A percentile compares a stretch with the other conserved stretches of the same genome.
Evolutionary conservation across 371 early-diverging fungal species (phyloP).

Genomic region (Lichtheimia corymbifera): DNA sequence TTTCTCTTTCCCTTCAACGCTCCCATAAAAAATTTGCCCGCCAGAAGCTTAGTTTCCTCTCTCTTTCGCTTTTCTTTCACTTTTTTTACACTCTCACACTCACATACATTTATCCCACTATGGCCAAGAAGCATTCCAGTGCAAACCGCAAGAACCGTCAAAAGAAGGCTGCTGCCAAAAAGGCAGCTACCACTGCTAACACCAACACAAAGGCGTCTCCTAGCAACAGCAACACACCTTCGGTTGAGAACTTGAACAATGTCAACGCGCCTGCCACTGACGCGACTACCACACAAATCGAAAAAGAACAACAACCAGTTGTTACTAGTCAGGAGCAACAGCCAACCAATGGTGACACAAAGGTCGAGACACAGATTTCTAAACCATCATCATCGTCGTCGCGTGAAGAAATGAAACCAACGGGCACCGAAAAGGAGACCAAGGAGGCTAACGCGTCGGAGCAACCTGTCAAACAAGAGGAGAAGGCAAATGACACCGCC

Average conservation of each 20-base stretch:
- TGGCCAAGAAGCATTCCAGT: background rate
- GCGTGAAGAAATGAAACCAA: too few species aligned
- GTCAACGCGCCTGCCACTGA: background rate
- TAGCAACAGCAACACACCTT: too few species aligned
- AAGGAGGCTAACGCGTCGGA: too few species aligned
- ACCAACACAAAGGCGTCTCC: background rate
- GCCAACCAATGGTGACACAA: background rate
- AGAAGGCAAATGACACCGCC: too few species aligned
- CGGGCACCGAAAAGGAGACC: too few species aligned
- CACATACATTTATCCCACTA: background rate
- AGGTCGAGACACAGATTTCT: background rate
- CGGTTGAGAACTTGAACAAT: background rate
- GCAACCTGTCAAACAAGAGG: too few species aligned
- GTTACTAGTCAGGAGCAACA: background rate
- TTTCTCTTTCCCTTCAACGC: too few species aligned
- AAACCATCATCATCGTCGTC: too few species aligned
- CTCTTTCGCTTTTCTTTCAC: background rate
- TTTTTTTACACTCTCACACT: background rate
- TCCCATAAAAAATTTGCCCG: slow-evolving; percentile 2
- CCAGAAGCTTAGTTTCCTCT: background rate
- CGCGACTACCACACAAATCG: background rate
- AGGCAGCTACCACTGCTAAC: background rate
- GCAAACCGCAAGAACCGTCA: slow-evolving; percentile 1
- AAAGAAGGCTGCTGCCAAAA: slow-evolving; percentile 1
- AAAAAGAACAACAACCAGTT: background rate